Evolutionary conservation across 495 filamentous ascomycete species (phyloP).

Genomic region (Chaetomium fimeti): DNA sequence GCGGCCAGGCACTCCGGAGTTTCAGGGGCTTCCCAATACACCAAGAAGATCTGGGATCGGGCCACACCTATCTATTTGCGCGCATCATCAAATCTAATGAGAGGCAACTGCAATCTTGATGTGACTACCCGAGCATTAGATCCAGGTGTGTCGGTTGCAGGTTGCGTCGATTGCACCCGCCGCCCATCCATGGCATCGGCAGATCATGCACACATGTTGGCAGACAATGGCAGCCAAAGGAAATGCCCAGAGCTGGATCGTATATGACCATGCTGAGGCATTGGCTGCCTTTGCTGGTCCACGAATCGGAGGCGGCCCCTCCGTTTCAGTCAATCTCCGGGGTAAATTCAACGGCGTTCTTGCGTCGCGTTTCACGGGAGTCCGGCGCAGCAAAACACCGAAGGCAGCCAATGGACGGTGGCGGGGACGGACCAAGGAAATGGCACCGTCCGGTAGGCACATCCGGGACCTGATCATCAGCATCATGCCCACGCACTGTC

Average conservation of each 20-base stretch:
- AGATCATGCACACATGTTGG: not conserved
- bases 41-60: not conserved
- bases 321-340: constrained; percentile 30
- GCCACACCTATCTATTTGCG: constrained; percentile 1
- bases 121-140: not conserved
- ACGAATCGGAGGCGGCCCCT: constrained; percentile 28
- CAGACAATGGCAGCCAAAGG: not conserved
- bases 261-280: not conserved
- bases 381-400: not conserved
- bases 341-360: constrained; percentile 27
- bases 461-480: constrained; percentile 17
- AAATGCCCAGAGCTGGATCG: constrained; percentile 11
- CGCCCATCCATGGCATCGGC: not conserved
- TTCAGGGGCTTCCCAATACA: not conserved
- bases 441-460: constrained; percentile 17
- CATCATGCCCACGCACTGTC: constrained; percentile 14
- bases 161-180: not conserved
- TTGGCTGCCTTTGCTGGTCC: constrained; percentile 11
- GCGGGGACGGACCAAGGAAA: not conserved
- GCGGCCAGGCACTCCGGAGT: not conserved
- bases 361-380: not conserved
- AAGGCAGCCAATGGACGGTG: constrained; percentile 5
- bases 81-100: not conserved
- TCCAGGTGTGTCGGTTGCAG: not conserved
- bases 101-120: not conserved